Evolutionary conservation across 2,329 filamentous ascomycete genomes (phyloP).

Genomic region (Aspergillus glaucus): DNA sequence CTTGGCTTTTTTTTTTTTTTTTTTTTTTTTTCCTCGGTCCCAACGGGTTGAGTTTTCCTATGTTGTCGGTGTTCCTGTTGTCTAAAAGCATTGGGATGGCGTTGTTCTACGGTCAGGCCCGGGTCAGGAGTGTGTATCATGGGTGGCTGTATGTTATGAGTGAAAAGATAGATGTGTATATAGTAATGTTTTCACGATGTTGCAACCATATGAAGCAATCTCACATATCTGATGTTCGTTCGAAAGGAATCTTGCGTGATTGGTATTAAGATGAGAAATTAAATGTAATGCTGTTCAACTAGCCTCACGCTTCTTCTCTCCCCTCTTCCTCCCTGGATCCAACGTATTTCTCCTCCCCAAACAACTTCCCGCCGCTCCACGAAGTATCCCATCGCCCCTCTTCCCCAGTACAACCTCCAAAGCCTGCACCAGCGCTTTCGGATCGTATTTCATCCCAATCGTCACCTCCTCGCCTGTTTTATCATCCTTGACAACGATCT

Average conservation of each 20-base stretch:
- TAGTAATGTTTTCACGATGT: not conserved
- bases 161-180: not conserved
- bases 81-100: constrained; percentile 27
- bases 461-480: constrained; percentile 39
- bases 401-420: constrained; percentile 70
- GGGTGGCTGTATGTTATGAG: not conserved
- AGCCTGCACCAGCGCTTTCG: constrained; percentile 65
- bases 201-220: too few relatives aligned
- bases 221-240: not conserved
- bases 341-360: constrained; percentile 56
- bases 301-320: not conserved
- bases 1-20: constrained; percentile 6
- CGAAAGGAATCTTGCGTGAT: not conserved
- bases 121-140: constrained; percentile 1
- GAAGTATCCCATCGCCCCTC: constrained; percentile 47
- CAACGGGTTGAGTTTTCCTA: constrained; percentile 10
- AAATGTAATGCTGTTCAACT: not conserved
- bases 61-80: constrained; percentile 9
- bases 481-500: constrained; percentile 37
- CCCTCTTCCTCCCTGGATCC: constrained; percentile 24
- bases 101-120: constrained; percentile 11
- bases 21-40: constrained; percentile 19
- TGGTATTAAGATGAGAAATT: not conserved
- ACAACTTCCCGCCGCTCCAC: constrained; percentile 33
- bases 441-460: constrained; percentile 63